Base-by-base conservation (phyloP, 257 asterid genomes). In the Vinca minor region DNA sequence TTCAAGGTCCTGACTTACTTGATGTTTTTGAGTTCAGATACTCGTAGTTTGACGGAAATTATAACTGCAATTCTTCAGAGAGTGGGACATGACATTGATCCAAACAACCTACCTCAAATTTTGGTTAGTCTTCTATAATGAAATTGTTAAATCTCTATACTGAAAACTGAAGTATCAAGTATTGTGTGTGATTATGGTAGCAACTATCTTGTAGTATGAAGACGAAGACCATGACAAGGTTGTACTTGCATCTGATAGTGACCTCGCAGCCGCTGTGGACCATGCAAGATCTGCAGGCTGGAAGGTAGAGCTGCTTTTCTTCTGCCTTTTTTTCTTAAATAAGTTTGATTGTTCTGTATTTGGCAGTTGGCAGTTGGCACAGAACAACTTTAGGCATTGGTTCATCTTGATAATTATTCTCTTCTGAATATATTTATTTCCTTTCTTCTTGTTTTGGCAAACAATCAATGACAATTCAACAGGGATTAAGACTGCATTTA, bases 201-300 rank as follows among this genome's bases (percentile, higher is more conserved):
- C 42, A 15, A 36, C 5, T 20, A 31, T 56, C 29, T 41, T 74
- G 71, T 81, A 92, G 98, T 92, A 92, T 53, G 98, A 93, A 76
- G 98, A 93, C 23, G 98, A 89, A 71, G 98, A 93, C 71, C 77
- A 79, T 35, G 98, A 93, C 85, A 82, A 81, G 72, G 87, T 89
- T 36, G 72, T 93, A 46, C 91, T 93, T 66, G 95, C 95, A 70
- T 84, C 98, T 35, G 98, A 93, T 63, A 69, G 82, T 69, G 98
- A 93, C 79, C 98, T 93, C 64, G 78, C 73, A 68, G 95, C 95
- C 4, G 98, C 98, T 29, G 80, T 93, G 46, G 85, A 84, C 74
- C 97, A 93, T 63, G 98, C 98, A 59, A 81, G 78, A 84, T 79
- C 75, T 25, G 85, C 81, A 41, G 98, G 97, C 59, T 93, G 98